Base-by-base conservation (phyloP, 371 early-diverging fungal species). In the Mortierella sp. region DNA sequence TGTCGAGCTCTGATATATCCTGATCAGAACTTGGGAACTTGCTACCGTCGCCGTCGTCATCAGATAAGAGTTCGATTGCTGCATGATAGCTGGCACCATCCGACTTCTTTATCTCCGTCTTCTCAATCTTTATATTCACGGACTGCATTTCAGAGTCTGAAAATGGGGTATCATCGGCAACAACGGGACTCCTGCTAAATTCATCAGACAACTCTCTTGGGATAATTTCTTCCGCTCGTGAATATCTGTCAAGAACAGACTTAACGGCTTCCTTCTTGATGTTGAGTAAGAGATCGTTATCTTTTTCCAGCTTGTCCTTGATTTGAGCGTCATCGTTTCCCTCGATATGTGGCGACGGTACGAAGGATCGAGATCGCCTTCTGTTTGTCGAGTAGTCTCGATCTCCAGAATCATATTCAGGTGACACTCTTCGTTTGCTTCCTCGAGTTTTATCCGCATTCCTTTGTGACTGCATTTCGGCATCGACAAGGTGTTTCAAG, bases 1-100 rank as follows among this genome's bases (percentile, higher is more conserved):
- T 52, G 16, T 68, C 68, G 1, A 40, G 11, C 1, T 49, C 47
- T 20, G 30, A 24, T 10, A 37, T 32, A 40, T 68, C 68, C 6
- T 62, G 54, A 12, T 61, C 54, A 18, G 9, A n/a, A 22, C n/a
- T 24, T 1, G 55, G 32, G 35, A 18, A n/a, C 20, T 45, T 16
- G 45, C 26, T 32, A 3, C n/a, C 54, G 28, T 52, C 58, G 16
- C 51, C 43, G 9, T 78, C 79, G 9, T 74, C 75, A n/a, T 75
- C 80, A 5, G 80, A 79, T 1, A 63, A 64, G 4, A 79, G 51
- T 18, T 67, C 72, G 26, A 79, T 79, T 8, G 62, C 78, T n/a
- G 70, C 64, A 43, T 49, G 43, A 20, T 57, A 45, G 30, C 55
- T 66, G 16, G 70, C 28, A 8, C 67, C 63, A 14, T 47, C 54